These are phyloP conservation scores for Leucaena leucocephala DNA, from an alignment of 306 rosid species.

Conservation along the genomic window DNA sequence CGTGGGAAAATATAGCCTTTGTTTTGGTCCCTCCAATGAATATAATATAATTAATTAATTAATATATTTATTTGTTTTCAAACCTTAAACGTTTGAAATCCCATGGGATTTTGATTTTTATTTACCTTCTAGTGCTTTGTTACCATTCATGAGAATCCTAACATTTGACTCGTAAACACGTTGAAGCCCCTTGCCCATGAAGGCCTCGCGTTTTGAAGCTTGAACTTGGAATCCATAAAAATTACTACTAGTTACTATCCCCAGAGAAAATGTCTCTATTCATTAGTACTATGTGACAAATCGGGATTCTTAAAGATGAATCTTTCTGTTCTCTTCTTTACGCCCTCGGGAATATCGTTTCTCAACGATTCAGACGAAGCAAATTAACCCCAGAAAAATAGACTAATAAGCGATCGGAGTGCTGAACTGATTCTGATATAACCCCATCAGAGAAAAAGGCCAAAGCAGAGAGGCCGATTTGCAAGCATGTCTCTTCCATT, in stretches of 20 bases:
- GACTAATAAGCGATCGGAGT: no score
- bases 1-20: background rate
- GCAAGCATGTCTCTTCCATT: background rate
- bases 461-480: conserved; percentile 11
- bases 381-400: background rate
- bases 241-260: background rate
- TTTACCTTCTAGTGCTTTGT: conserved; percentile 23
- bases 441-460: background rate
- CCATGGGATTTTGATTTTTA: background rate
- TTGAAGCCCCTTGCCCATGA: conserved; percentile 3
- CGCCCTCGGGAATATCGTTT: background rate
- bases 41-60: background rate
- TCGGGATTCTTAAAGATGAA: conserved; percentile 38
- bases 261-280: background rate
- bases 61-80: conserved; percentile 33
- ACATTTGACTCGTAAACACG: conserved; percentile 20
- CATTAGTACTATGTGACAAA: background rate
- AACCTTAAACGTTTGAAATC: conserved; percentile 46
- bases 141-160: conserved; percentile 43
- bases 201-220: conserved; percentile 1
- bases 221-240: conserved; percentile 5
- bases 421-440: no score
- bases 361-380: background rate
- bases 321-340: background rate
- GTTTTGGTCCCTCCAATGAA: background rate